phyloP scores from a whole-genome alignment of 306 rosid species.

The Quercus gilva region DNA sequence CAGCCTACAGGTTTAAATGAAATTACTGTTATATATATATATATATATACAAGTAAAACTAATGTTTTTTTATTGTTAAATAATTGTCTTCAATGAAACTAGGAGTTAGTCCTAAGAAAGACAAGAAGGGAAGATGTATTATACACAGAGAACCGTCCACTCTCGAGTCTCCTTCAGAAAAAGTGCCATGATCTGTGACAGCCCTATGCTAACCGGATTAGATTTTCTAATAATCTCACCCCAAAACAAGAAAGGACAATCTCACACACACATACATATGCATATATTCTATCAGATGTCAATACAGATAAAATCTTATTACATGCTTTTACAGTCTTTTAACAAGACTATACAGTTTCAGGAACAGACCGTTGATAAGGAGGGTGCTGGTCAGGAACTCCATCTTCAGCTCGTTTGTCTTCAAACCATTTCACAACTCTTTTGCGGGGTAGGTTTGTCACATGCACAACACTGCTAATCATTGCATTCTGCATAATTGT shows the following conservation, averaged over 20 bases:
- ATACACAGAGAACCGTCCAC: background rate
- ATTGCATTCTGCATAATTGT: slow-evolving; percentile 66
- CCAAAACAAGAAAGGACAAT: no score
- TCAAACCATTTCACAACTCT: slow-evolving; percentile 92
- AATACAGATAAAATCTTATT: background rate
- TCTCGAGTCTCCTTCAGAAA: background rate
- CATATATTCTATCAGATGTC: background rate
- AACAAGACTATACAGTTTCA: slow-evolving; percentile 21
- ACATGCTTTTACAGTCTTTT: slow-evolving; percentile 6
- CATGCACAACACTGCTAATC: slow-evolving; percentile 80
- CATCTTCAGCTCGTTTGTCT: slow-evolving; percentile 78
- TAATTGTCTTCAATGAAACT: no score
- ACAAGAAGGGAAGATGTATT: no score
- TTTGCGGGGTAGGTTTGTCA: slow-evolving; percentile 78
- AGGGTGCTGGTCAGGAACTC: slow-evolving; percentile 60
- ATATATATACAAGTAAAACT: no score
- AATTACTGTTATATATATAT: no score
- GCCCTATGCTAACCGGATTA: no score
- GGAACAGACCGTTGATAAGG: slow-evolving; percentile 61
- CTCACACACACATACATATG: no score
- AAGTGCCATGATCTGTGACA: background rate
- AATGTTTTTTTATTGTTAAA: no score
- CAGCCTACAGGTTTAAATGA: no score
- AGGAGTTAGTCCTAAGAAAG: no score
- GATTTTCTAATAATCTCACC: no score